phyloP scores from a whole-genome alignment of 2,329 filamentous ascomycete species.

The Alternaria viburni region DNA sequence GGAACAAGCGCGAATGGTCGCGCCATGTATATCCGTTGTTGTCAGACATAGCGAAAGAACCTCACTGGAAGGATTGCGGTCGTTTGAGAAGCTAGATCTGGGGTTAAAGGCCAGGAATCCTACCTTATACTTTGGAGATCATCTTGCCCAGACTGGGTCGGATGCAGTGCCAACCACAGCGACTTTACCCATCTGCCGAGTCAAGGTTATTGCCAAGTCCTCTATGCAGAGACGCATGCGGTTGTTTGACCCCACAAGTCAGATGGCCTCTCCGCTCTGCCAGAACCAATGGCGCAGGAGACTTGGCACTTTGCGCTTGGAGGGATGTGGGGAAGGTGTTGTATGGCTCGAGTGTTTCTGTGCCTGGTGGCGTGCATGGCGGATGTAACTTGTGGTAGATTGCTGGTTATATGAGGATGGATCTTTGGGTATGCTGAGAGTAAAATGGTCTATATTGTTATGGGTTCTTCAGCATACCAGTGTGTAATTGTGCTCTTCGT shows the following conservation, averaged over 20 bases:
- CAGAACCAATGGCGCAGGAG: constrained; percentile 13
- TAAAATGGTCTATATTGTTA: not conserved
- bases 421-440: not conserved
- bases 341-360: not conserved
- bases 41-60: constrained; percentile 24
- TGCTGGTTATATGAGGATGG: not conserved
- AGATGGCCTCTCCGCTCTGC: constrained; percentile 2
- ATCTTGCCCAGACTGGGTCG: constrained; percentile 19
- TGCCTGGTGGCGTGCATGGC: not conserved
- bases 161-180: constrained; percentile 12
- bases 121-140: constrained; percentile 29
- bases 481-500: not conserved
- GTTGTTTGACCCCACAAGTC: constrained; percentile 38
- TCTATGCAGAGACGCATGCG: not conserved
- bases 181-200: constrained; percentile 41
- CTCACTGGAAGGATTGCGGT: not conserved
- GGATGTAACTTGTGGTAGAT: not conserved
- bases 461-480: too few relatives aligned
- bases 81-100: not conserved
- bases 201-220: constrained; percentile 18
- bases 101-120: constrained; percentile 3
- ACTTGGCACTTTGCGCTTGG: constrained; percentile 28
- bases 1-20: constrained; percentile 54
- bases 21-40: constrained; percentile 35
- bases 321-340: constrained; percentile 35